These are phyloP conservation scores for Astragalus glycyphyllos DNA, from an alignment of 306 rosid genomes.

Conservation along the genomic window DNA sequence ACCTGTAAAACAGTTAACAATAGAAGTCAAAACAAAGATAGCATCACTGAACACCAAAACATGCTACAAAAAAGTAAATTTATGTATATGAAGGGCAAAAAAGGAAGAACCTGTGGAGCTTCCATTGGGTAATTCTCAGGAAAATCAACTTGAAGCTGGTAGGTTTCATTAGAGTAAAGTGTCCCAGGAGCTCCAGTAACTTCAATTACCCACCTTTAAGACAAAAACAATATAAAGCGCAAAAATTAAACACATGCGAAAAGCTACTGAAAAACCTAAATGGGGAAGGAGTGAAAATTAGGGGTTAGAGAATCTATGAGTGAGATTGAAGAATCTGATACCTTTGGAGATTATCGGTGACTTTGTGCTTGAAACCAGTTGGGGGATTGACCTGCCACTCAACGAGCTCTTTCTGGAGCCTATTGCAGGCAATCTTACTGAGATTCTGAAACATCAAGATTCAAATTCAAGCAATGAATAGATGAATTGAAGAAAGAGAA, in stretches of 20 bases:
- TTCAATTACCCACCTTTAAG: conserved; percentile 94
- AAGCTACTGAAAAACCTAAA: neutral
- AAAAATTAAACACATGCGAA: neutral
- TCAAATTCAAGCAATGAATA: conserved; percentile 4
- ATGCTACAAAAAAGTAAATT: neutral
- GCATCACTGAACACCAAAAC: conserved; percentile 25
- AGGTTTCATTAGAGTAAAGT: conserved; percentile 85
- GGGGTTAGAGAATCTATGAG: neutral
- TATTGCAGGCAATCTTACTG: conserved; percentile 98
- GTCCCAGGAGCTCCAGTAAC: conserved; percentile 98
- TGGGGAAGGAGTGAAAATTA: neutral
- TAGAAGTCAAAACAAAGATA: conserved; percentile 27
- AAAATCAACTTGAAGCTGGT: conserved; percentile 98
- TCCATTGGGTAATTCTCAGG: conserved; percentile 99
- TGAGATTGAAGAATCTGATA: conserved; percentile 34
- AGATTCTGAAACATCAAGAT: conserved; percentile 60
- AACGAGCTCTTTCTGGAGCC: conserved; percentile 94
- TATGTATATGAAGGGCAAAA: neutral
- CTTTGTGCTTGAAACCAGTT: conserved; percentile 90
- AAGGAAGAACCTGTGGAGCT: conserved; percentile 86
- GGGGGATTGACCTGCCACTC: conserved; percentile 99
- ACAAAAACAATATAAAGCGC: conserved; percentile 15
- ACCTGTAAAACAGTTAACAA: conserved; percentile 64
- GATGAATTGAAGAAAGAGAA: neutral
- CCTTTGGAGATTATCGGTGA: conserved; percentile 97